phyloP scores from a whole-genome alignment of 768 basidiomycete genomes.

The Mrakia blollopis region DNA sequence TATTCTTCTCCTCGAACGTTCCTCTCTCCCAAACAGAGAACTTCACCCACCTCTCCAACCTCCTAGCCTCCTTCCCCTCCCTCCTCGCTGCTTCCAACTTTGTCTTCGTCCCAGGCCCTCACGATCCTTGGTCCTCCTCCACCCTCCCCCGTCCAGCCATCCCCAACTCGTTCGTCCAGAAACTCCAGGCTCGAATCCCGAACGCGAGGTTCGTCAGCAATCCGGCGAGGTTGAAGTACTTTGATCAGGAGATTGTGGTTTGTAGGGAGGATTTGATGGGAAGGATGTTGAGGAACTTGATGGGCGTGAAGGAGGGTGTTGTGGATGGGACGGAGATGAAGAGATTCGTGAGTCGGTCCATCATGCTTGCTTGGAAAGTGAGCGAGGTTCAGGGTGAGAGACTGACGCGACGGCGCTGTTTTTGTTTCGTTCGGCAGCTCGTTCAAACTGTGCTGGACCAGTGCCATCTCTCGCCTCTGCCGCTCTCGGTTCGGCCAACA shows the following conservation, averaged over 20 bases:
- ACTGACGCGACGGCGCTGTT: not conserved
- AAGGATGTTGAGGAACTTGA: slow-evolving; percentile 83
- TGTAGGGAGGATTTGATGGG: slow-evolving; percentile 92
- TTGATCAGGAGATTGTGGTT: slow-evolving; percentile 89
- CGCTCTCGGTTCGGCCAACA: slow-evolving; percentile 76
- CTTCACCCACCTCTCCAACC: slow-evolving; percentile 78
- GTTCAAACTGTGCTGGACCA: slow-evolving; percentile 97
- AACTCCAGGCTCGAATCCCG: slow-evolving; percentile 67
- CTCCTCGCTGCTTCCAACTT: slow-evolving; percentile 79
- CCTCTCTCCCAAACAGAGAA: slow-evolving; percentile 35
- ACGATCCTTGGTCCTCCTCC: slow-evolving; percentile 75
- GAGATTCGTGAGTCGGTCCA: slow-evolving; percentile 63
- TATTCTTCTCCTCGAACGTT: too few relatives aligned
- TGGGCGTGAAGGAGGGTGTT: slow-evolving; percentile 77
- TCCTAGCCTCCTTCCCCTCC: slow-evolving; percentile 72
- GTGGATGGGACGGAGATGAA: slow-evolving; percentile 68
- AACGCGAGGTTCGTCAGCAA: slow-evolving; percentile 79
- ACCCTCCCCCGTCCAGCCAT: slow-evolving; percentile 76
- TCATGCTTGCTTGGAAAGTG: not conserved
- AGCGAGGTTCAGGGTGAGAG: not conserved
- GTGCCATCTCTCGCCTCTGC: slow-evolving; percentile 83
- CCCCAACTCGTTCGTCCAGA: slow-evolving; percentile 65
- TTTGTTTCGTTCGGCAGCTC: slow-evolving; percentile 18
- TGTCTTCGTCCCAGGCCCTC: slow-evolving; percentile 88
- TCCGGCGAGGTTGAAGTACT: slow-evolving; percentile 91